phyloP scores from a whole-genome alignment of 768 basidiomycete genomes.

The Roridomyces roridus region DNA sequence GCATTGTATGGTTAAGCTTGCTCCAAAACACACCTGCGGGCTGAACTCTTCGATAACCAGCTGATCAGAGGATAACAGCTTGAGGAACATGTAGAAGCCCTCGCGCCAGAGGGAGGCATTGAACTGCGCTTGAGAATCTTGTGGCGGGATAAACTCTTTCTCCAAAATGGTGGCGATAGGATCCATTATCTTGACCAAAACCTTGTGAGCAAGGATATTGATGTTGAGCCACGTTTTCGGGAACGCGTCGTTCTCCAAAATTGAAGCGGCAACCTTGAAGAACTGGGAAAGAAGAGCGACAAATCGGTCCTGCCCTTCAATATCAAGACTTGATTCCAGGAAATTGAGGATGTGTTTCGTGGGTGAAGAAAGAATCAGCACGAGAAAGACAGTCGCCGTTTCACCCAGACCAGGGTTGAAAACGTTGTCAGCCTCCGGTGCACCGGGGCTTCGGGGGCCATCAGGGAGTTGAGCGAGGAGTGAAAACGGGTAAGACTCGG shows the following conservation, averaged over 20 bases:
- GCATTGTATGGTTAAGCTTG: not conserved
- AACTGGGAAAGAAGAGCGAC: slow-evolving; percentile 72
- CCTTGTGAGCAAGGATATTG: slow-evolving; percentile 86
- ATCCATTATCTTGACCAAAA: slow-evolving; percentile 88
- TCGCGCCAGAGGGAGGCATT: slow-evolving; percentile 82
- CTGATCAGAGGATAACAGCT: slow-evolving; percentile 87
- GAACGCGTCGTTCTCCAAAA: slow-evolving; percentile 88
- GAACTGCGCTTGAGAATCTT: slow-evolving; percentile 68
- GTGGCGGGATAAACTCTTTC: slow-evolving; percentile 78
- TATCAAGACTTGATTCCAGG: slow-evolving; percentile 80
- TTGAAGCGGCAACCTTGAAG: slow-evolving; percentile 82
- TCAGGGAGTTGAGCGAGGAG: slow-evolving; percentile 74
- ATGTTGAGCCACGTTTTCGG: slow-evolving; percentile 92
- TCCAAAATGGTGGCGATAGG: slow-evolving; percentile 80
- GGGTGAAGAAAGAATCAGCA: slow-evolving; percentile 81
- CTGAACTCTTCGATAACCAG: slow-evolving; percentile 94
- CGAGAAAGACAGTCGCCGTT: slow-evolving; percentile 82
- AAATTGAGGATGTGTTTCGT: slow-evolving; percentile 78
- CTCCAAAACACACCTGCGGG: slow-evolving; percentile 70
- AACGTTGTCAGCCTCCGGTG: slow-evolving; percentile 52
- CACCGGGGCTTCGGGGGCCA: slow-evolving; percentile 45
- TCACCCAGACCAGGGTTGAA: slow-evolving; percentile 87
- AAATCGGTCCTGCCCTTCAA: slow-evolving; percentile 87
- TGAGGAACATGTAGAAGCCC: slow-evolving; percentile 81
- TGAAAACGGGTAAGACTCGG: slow-evolving; percentile 93